A percentile compares a stretch with the other conserved stretches of the same genome.
These are phyloP conservation scores for Calycina marina DNA, from an alignment of 2,329 filamentous ascomycete genomes.

Conservation along the genomic window DNA sequence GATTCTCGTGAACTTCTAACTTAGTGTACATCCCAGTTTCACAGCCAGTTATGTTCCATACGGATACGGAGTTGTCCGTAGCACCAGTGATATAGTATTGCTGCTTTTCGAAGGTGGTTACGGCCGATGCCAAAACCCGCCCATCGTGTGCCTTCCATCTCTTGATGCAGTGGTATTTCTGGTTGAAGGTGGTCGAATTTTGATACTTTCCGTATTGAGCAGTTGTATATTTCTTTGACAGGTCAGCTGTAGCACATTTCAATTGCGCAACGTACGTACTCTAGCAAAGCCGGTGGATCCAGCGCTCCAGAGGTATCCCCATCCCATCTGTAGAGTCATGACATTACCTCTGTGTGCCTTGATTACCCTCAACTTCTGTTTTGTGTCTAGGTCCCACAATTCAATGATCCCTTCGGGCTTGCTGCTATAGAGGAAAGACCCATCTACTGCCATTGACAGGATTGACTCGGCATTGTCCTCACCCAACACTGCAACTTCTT, in stretches of 20 bases:
- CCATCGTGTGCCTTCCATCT: constrained; percentile 76
- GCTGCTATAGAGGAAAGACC: constrained; percentile 84
- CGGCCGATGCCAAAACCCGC: constrained; percentile 73
- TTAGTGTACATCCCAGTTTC: constrained; percentile 14
- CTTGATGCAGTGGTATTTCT: constrained; percentile 67
- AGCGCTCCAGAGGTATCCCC: constrained; percentile 74
- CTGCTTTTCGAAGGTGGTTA: constrained; percentile 52
- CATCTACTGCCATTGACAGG: constrained; percentile 72
- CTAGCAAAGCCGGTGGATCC: constrained; percentile 80
- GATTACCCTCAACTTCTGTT: constrained; percentile 76
- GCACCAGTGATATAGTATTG: constrained; percentile 89
- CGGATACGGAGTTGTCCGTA: constrained; percentile 76
- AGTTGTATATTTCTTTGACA: constrained; percentile 46
- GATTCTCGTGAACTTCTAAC: constrained; percentile 29
- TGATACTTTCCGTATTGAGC: constrained; percentile 46
- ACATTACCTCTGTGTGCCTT: constrained; percentile 70
- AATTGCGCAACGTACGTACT: constrained; percentile 34
- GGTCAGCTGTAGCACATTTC: constrained; percentile 1
- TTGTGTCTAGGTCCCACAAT: constrained; percentile 92
- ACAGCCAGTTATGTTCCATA: constrained; percentile 59
- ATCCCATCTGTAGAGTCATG: constrained; percentile 73
- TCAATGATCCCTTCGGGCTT: constrained; percentile 80
- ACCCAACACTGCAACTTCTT: constrained; percentile 53
- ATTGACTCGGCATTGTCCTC: constrained; percentile 48
- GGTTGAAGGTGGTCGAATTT: constrained; percentile 38